phyloP scores from a whole-genome alignment of 1,284 basidiomycete species.

The Melanopsichium pennsylvanicum region DNA sequence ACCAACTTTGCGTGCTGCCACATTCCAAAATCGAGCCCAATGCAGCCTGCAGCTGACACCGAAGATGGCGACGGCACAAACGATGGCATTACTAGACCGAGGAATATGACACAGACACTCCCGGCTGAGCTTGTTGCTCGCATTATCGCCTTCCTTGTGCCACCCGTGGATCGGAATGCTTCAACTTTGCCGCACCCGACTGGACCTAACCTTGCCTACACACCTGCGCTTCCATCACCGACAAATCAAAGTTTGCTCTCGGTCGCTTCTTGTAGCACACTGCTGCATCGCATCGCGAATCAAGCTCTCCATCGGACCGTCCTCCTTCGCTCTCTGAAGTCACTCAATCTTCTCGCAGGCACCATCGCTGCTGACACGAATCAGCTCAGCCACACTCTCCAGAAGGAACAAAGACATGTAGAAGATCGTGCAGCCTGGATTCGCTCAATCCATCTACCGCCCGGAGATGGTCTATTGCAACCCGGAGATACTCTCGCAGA shows the following conservation, averaged over 20 bases:
- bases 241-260: constrained; percentile 13
- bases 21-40: too few relatives aligned
- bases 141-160: constrained; percentile 21
- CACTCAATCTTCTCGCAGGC: constrained; percentile 16
- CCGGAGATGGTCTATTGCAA: constrained; percentile 31
- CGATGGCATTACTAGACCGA: neutral
- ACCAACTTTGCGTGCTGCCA: too few relatives aligned
- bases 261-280: constrained; percentile 7
- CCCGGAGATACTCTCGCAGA: constrained; percentile 33
- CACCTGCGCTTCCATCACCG: constrained; percentile 8
- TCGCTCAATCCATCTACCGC: constrained; percentile 22
- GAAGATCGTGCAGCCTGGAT: constrained; percentile 1
- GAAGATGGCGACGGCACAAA: neutral
- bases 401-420: too few relatives aligned
- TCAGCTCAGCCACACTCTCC: neutral
- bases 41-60: neutral
- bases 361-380: constrained; percentile 18
- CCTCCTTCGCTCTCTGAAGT: constrained; percentile 20
- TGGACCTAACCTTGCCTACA: constrained; percentile 8
- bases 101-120: constrained; percentile 10
- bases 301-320: constrained; percentile 9
- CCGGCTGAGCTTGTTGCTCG: constrained; percentile 27
- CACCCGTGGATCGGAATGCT: constrained; percentile 11
- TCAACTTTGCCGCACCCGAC: constrained; percentile 25
- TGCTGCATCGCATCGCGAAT: constrained; percentile 14